A percentile compares a stretch with the other conserved stretches of the same genome.
phyloP scores from a whole-genome alignment of 2,329 filamentous ascomycete genomes.

The Phialophora macrospora region DNA sequence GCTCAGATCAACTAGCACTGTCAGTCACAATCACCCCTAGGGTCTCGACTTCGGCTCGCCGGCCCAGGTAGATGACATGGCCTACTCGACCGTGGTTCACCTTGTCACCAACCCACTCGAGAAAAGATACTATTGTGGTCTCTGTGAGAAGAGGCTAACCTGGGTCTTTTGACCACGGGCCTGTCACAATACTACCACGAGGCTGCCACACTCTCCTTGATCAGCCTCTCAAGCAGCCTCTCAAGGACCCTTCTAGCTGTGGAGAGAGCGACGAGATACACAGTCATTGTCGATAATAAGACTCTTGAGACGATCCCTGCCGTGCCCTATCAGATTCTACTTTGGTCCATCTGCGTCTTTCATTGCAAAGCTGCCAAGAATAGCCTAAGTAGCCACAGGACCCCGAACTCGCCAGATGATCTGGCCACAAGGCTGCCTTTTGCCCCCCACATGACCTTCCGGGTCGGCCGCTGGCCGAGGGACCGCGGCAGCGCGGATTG shows the following conservation, averaged over 20 bases:
- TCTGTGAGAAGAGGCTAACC: constrained; percentile 6
- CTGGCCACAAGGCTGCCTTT: no score
- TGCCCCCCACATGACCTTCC: no score
- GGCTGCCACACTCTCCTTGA: no score
- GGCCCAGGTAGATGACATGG: neutral
- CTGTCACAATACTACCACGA: no score
- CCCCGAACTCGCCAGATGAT: no score
- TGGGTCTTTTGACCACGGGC: neutral
- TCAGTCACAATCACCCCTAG: neutral
- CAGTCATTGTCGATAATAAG: neutral
- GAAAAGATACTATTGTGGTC: neutral
- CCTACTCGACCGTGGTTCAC: constrained; percentile 1
- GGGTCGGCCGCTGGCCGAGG: no score
- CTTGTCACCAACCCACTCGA: constrained; percentile 4
- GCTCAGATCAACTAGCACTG: neutral
- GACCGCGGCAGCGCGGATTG: no score
- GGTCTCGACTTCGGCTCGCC: neutral
- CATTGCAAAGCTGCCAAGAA: no score
- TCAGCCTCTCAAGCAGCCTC: neutral
- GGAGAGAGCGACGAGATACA: neutral
- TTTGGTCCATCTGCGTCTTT: no score
- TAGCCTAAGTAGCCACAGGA: no score
- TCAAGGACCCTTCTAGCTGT: neutral
- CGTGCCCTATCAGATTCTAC: no score
- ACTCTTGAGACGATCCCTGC: no score